Base-by-base conservation (phyloP, 805 yeast species). In the Brettanomyces naardenensis region DNA sequence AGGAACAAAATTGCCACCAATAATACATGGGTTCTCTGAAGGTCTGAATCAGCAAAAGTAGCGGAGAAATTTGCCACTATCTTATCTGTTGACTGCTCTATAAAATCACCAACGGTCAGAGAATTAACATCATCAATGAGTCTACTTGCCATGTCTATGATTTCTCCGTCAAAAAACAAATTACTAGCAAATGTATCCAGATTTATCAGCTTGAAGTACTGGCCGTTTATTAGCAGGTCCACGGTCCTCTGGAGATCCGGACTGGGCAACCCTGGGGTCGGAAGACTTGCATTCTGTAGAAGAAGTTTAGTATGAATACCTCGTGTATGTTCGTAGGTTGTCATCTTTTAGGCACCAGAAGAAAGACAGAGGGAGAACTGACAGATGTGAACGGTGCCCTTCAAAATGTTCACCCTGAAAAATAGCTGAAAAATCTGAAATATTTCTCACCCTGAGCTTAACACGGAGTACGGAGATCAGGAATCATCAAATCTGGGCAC, bases 1-100 rank as follows among this genome's bases (percentile, higher is more conserved):
- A 86, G 60, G 3, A 76, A 59, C 1, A 81, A 68, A 42, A 85
- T 67, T 3, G 85, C 83, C 14, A 70, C 31, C 1, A 52, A 23
- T n/a, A 56, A 41, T n/a, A 64, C 33, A 28, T 23, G 27, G 6
- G 37, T 13, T 17, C 19, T 13, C n/a, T 34, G 34, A 14, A 31
- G n/a, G 13, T 19, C 22, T 13, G 14, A 5, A 21, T 27, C 17
- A 13, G 31, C 11, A 11, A 6, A 28, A 3, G 17, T 13, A 17
- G 13, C 3, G 9, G 32, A 19, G 6, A 40, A 5, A 9, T 19
- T 10, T 6, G 32, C 23, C 6, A 26, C 15, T 13, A 19, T 33
- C 5, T 21, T 27, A 6, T 10, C 18, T 6, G 36, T 14, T 5
- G 39, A 27, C 11, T 31, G 19, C 19, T 34, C 29, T 5, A 42